Conservation (phyloP, 2,329 filamentous ascomycete species). For the Ceratocystis cacaofunesta region DNA sequence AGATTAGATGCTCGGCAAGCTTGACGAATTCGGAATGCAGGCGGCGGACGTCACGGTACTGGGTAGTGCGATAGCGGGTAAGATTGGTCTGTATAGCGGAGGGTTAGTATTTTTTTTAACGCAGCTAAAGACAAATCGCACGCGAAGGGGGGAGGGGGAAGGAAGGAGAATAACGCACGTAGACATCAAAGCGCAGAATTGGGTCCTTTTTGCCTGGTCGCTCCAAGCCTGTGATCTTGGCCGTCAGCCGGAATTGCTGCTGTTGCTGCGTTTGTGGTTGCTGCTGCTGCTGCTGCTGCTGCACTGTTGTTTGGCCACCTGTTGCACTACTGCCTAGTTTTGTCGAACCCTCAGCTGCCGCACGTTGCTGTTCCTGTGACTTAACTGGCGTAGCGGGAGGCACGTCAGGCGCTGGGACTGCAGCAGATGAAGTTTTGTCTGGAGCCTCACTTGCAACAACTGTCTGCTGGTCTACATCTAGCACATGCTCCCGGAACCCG, state of each 20-base stretch:
- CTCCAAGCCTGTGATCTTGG: constrained; percentile 88
- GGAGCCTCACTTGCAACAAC: not conserved
- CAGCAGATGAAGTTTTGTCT: not conserved
- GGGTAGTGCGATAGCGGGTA: constrained; percentile 92
- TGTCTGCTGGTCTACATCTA: not conserved
- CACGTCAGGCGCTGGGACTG: not conserved
- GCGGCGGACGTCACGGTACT: constrained; percentile 92
- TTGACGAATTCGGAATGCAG: constrained; percentile 94
- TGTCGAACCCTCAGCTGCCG: constrained; percentile 16
- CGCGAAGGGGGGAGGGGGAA: not conserved
- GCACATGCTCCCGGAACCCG: not conserved
- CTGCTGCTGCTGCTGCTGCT: not conserved
- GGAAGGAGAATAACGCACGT: constrained; percentile 42
- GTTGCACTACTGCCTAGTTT: not conserved
- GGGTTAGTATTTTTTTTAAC: not conserved
- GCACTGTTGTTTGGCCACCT: not conserved
- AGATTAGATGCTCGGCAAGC: constrained; percentile 89
- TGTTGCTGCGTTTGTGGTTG: constrained; percentile 25
- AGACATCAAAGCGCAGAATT: constrained; percentile 86
- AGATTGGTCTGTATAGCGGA: constrained; percentile 64
- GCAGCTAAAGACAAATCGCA: too few species aligned
- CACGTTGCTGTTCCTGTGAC: constrained; percentile 20
- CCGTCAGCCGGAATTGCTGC: constrained; percentile 71
- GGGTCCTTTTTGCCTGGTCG: constrained; percentile 90
- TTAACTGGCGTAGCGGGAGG: constrained; percentile 19